Conservation (phyloP, 2,329 filamentous ascomycete species). For the Colletotrichum gloeosporioides region DNA sequence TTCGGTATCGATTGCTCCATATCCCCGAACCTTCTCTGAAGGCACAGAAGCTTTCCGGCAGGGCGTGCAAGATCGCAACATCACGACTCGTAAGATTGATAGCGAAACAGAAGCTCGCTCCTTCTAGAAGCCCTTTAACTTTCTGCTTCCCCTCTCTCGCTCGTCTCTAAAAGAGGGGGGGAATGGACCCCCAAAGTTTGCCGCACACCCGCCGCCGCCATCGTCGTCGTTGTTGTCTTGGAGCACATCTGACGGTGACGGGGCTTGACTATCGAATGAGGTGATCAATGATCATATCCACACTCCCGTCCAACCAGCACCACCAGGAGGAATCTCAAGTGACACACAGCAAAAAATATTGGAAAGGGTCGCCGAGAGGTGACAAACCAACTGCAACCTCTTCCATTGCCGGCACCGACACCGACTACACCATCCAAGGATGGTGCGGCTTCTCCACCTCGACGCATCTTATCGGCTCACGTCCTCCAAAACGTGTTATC, state of each 20-base stretch:
- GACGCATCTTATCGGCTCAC: background rate
- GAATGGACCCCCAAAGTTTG: background rate
- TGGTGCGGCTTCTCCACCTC: background rate
- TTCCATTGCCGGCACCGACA: background rate
- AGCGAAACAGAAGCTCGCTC: background rate
- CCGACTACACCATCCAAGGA: background rate
- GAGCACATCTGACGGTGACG: background rate
- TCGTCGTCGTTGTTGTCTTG: background rate
- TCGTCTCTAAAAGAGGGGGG: background rate
- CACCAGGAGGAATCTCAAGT: background rate
- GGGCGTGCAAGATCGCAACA: background rate
- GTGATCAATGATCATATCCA: background rate
- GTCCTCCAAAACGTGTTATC: background rate
- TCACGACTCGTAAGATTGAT: background rate
- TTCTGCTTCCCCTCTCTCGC: background rate
- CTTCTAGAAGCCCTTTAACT: background rate
- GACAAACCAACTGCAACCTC: background rate
- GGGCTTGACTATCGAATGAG: background rate
- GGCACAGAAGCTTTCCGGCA: background rate
- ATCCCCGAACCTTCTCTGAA: background rate
- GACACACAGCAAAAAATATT: background rate
- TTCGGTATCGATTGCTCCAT: background rate
- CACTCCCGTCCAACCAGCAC: background rate
- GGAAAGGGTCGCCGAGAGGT: background rate
- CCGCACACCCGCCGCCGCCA: background rate